Evolutionary conservation across 352 stramenopile species (phyloP).

Genomic region (Pilasporangium apinafurcum): DNA sequence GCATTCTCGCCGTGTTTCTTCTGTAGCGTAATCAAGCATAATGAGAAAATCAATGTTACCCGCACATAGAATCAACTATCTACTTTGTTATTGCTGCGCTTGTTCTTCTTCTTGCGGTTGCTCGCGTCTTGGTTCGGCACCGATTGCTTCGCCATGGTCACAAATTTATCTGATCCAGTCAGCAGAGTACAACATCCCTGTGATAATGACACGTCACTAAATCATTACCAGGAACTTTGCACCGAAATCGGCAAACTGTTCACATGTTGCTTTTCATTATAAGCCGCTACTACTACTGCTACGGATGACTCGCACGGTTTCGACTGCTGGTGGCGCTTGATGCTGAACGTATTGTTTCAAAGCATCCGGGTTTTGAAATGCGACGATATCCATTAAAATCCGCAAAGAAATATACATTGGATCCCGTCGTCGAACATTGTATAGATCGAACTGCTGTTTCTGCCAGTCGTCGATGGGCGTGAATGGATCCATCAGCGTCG

Average conservation of each 20-base stretch:
- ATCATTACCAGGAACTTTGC: background rate
- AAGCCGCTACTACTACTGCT: too few species aligned
- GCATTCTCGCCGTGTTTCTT: slow-evolving; percentile 14
- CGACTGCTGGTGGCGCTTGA: slow-evolving; percentile 2
- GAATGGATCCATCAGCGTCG: slow-evolving; percentile 15
- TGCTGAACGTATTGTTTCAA: background rate
- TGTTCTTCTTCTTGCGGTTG: slow-evolving; percentile 8
- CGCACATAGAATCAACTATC: background rate
- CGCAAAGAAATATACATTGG: slow-evolving; percentile 50
- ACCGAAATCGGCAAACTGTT: background rate
- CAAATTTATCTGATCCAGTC: background rate
- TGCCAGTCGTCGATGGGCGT: slow-evolving; percentile 37
- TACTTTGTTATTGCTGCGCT: slow-evolving; percentile 9
- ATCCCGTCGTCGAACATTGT: slow-evolving; percentile 28
- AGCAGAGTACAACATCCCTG: background rate
- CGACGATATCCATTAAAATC: slow-evolving; percentile 28
- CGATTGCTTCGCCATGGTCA: background rate
- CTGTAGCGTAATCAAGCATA: background rate
- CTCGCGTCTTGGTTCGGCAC: slow-evolving; percentile 9
- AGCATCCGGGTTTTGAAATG: slow-evolving; percentile 11
- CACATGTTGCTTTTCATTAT: background rate
- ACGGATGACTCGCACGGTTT: background rate
- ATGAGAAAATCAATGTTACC: background rate
- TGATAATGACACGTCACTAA: too few species aligned
- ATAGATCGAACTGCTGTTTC: slow-evolving; percentile 20